Evolutionary conservation across 1,284 basidiomycete genomes (phyloP).

Genomic region (Trichosporon coremiiforme): DNA sequence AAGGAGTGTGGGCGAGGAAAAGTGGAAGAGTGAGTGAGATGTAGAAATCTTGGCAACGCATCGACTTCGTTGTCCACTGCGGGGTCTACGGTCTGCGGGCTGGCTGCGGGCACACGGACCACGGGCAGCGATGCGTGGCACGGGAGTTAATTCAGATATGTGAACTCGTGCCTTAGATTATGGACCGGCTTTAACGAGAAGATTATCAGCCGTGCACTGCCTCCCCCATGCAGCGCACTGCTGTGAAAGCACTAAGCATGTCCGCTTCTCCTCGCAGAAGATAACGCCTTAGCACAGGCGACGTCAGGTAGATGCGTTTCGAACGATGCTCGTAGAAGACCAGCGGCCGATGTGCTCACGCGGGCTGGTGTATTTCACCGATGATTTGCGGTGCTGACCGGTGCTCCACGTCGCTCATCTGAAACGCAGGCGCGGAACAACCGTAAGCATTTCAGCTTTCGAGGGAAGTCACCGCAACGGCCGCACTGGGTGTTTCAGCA

Average conservation of each 20-base stretch:
- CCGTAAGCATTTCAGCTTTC: not conserved
- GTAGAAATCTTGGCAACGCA: slow-evolving; percentile 1
- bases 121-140: slow-evolving; percentile 8
- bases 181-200: slow-evolving; percentile 3
- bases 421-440: not conserved
- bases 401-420: not conserved
- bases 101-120: slow-evolving; percentile 5
- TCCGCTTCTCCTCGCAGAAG: no score
- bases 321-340: not conserved
- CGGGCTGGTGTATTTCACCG: not conserved
- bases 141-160: slow-evolving; percentile 15
- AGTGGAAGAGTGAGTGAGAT: slow-evolving; percentile 1
- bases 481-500: not conserved
- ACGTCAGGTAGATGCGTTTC: not conserved
- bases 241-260: not conserved
- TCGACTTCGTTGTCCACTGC: not conserved
- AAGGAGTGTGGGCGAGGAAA: not conserved
- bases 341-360: not conserved
- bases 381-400: slow-evolving; percentile 2
- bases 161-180: slow-evolving; percentile 13
- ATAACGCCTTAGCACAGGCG: no score
- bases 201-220: not conserved
- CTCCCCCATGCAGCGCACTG: not conserved
- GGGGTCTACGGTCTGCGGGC: no score
- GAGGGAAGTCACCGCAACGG: not conserved